Evolutionary conservation across 2,329 filamentous ascomycete species (phyloP).

Genomic region (Sporothrix brasiliensis): DNA sequence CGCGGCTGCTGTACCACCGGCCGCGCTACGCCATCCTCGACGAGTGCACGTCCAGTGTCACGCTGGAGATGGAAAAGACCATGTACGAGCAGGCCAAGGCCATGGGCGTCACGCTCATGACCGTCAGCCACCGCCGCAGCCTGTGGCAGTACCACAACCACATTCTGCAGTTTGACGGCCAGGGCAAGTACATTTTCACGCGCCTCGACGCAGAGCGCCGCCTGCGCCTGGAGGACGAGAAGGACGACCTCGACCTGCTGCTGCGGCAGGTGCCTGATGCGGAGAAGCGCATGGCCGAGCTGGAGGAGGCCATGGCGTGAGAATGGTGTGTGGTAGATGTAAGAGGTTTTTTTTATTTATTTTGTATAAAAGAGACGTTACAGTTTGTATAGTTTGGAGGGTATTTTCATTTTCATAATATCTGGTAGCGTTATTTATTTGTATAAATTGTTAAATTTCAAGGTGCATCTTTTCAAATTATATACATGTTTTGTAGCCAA

Average conservation of each 20-base stretch:
- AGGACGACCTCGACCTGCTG: slow-evolving; percentile 86
- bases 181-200: slow-evolving; percentile 89
- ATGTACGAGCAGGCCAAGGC: slow-evolving; percentile 98
- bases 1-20: slow-evolving; percentile 88
- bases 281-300: slow-evolving; percentile 79
- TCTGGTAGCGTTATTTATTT: background rate
- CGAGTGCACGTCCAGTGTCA: slow-evolving; percentile 95
- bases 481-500: no score
- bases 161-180: slow-evolving; percentile 95
- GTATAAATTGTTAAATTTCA: background rate
- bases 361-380: background rate
- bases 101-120: slow-evolving; percentile 93
- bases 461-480: no score
- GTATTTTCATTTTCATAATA: background rate
- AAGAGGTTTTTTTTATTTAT: no score
- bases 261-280: slow-evolving; percentile 85
- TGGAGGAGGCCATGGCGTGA: slow-evolving; percentile 55
- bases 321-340: background rate
- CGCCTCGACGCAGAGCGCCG: slow-evolving; percentile 84
- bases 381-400: slow-evolving; percentile 4
- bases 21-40: slow-evolving; percentile 95
- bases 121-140: slow-evolving; percentile 85
- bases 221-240: slow-evolving; percentile 89
- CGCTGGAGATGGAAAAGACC: slow-evolving; percentile 86
- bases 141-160: slow-evolving; percentile 95